These are phyloP conservation scores for Plantago elongata DNA, from an alignment of 257 asterid genomes.

Conservation along the genomic window DNA sequence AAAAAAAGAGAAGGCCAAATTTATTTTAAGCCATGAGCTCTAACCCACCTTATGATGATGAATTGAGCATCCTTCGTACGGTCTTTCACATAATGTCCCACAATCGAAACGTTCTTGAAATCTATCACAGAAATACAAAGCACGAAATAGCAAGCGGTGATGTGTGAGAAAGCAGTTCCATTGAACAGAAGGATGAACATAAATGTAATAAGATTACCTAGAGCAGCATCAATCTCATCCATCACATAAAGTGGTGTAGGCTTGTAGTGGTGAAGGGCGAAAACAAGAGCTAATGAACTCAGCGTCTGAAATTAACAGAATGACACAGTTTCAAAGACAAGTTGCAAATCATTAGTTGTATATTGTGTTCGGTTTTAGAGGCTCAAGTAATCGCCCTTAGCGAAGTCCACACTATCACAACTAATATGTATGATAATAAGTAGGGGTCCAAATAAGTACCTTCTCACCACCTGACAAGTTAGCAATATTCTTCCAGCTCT, in stretches of 20 bases:
- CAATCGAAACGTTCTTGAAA: conserved; percentile 96
- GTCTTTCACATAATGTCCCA: conserved; percentile 97
- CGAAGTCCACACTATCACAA: too few relatives aligned
- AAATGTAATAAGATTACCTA: conserved; percentile 40
- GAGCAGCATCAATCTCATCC: conserved; percentile 98
- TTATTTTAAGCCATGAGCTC: neutral
- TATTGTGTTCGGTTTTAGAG: neutral
- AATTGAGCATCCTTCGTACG: conserved; percentile 99
- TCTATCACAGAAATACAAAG: conserved; percentile 33
- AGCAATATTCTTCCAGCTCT: conserved; percentile 98
- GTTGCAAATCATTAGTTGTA: neutral
- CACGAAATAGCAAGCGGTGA: neutral
- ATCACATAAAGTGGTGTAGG: conserved; percentile 97
- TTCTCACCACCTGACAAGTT: conserved; percentile 98
- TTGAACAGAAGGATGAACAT: neutral
- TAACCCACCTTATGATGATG: conserved; percentile 74
- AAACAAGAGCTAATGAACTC: conserved; percentile 95
- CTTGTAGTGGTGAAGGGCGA: conserved; percentile 96
- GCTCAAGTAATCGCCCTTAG: neutral
- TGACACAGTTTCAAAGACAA: too few relatives aligned
- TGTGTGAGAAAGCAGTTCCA: conserved; percentile 1
- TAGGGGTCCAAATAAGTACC: conserved; percentile 33
- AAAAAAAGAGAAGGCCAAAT: neutral
- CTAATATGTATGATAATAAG: too few relatives aligned
- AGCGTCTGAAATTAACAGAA: conserved; percentile 54